Evolutionary conservation across 225 moss, liverwort and hornwort genomes (phyloP).

Genomic region (Pseudoscleropodium purum): DNA sequence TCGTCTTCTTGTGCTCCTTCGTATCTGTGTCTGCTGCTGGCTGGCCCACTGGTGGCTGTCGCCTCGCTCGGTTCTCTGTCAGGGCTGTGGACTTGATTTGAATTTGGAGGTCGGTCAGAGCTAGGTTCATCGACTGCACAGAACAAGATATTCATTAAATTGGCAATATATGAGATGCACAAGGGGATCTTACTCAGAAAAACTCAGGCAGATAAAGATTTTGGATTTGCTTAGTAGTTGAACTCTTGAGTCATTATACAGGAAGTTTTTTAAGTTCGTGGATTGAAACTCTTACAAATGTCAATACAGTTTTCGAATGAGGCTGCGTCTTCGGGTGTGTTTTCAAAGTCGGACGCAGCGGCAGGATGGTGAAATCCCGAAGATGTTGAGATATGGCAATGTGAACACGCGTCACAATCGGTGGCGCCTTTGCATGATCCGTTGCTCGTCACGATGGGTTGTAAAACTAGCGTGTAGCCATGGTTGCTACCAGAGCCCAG

Average conservation of each 20-base stretch:
- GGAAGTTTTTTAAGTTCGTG: background rate
- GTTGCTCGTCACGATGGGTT: slow-evolving; percentile 26
- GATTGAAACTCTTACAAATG: background rate
- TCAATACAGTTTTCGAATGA: background rate
- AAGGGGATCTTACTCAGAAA: background rate
- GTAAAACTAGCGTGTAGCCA: slow-evolving; percentile 34
- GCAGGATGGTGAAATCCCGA: background rate
- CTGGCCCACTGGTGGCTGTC: background rate
- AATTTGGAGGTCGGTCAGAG: background rate
- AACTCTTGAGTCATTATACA: background rate
- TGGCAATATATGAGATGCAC: background rate
- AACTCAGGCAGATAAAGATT: no score
- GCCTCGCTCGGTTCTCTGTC: background rate
- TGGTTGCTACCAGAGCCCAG: slow-evolving; percentile 33
- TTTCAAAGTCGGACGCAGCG: background rate
- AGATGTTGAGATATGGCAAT: background rate
- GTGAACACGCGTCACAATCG: slow-evolving; percentile 17
- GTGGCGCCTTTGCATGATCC: background rate
- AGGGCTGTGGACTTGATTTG: background rate
- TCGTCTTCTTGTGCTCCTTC: slow-evolving; percentile 6
- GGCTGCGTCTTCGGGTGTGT: background rate
- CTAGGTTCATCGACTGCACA: slow-evolving; percentile 1
- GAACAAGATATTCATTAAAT: background rate
- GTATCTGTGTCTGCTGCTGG: slow-evolving; percentile 10
- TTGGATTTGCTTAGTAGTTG: background rate